Evolutionary conservation across 805 yeast species (phyloP).

Genomic region (Ogataea pignaliae): DNA sequence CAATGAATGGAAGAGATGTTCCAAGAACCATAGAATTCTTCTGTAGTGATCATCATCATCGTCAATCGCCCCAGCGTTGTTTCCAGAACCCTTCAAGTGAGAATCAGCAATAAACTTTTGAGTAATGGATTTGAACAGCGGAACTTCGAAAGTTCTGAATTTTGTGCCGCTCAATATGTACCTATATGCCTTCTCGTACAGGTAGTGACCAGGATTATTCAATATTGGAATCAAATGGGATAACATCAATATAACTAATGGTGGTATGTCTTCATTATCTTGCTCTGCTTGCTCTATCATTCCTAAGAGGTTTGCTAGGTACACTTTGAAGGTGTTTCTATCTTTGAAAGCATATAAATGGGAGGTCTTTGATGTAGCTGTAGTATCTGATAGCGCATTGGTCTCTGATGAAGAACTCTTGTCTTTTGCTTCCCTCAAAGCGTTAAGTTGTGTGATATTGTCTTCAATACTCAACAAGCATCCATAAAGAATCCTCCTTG

Average conservation of each 20-base stretch:
- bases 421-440: constrained; percentile 13
- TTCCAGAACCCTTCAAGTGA: constrained; percentile 12
- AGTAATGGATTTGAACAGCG: constrained; percentile 40
- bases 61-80: constrained; percentile 10
- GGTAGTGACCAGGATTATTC: constrained; percentile 63
- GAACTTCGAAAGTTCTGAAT: constrained; percentile 38
- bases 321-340: constrained; percentile 47
- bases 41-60: constrained; percentile 49
- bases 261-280: constrained; percentile 28
- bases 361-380: not conserved
- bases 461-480: constrained; percentile 39
- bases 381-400: not conserved
- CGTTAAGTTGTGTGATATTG: constrained; percentile 27
- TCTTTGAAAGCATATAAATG: constrained; percentile 44
- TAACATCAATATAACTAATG: constrained; percentile 50
- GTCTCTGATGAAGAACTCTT: constrained; percentile 2
- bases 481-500: constrained; percentile 41
- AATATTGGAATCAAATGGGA: constrained; percentile 55
- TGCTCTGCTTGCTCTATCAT: constrained; percentile 26
- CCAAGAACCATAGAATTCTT: constrained; percentile 65
- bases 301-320: constrained; percentile 43
- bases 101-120: constrained; percentile 22
- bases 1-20: constrained; percentile 42
- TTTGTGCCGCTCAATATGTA: constrained; percentile 59
- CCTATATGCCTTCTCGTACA: constrained; percentile 67